phyloP scores from a whole-genome alignment of 768 basidiomycete species.

The Termitomyces sp. region DNA sequence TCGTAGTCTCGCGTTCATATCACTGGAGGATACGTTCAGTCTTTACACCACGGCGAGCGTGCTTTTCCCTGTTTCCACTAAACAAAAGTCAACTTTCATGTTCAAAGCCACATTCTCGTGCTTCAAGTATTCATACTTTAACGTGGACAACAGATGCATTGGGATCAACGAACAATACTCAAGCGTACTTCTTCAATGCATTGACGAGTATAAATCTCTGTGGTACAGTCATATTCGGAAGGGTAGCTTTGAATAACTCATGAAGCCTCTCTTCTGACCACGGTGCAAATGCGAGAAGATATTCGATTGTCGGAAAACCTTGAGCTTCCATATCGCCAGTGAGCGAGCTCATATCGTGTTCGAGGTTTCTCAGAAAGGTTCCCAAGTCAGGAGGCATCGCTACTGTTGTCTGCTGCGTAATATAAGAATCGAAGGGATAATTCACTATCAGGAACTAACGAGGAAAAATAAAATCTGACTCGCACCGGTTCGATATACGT shows the following conservation, averaged over 20 bases:
- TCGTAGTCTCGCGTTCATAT: not conserved
- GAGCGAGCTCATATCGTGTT: slow-evolving; percentile 6
- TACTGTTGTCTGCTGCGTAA: not conserved
- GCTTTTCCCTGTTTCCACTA: no score
- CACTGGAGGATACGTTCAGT: not conserved
- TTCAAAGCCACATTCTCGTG: not conserved
- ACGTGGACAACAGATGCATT: not conserved
- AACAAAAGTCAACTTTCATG: no score
- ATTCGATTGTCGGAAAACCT: slow-evolving; percentile 6
- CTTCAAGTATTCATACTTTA: not conserved
- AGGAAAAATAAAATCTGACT: no score
- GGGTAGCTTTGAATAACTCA: slow-evolving; percentile 9
- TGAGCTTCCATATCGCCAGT: not conserved
- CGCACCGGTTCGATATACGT: not conserved
- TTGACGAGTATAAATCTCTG: slow-evolving; percentile 13
- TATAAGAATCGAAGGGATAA: no score
- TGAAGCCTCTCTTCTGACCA: slow-evolving; percentile 12
- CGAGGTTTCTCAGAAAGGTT: slow-evolving; percentile 5
- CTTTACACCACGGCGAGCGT: no score
- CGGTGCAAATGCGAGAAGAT: slow-evolving; percentile 9
- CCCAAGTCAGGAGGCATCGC: not conserved
- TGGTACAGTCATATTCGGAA: slow-evolving; percentile 7
- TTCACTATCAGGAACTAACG: not conserved
- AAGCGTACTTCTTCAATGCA: slow-evolving; percentile 6
- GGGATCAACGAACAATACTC: not conserved